Evolutionary conservation across 2,329 filamentous ascomycete species (phyloP).

Genomic region (Cryoendolithus antarcticus): DNA sequence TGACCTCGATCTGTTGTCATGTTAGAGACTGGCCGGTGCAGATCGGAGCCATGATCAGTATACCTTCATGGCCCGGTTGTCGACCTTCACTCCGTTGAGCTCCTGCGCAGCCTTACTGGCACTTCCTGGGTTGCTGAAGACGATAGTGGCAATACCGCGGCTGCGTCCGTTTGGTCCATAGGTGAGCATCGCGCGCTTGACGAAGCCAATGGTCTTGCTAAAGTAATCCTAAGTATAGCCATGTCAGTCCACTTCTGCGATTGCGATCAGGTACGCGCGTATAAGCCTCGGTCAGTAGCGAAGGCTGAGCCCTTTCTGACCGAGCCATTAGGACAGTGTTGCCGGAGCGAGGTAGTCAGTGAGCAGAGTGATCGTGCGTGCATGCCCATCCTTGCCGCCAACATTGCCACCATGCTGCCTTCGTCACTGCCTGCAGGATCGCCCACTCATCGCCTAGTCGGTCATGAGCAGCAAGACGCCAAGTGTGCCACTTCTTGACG

Average conservation of each 20-base stretch:
- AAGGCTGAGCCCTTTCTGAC: no score
- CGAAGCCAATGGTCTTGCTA: constrained; percentile 68
- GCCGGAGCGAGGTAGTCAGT: no score
- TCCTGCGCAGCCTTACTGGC: constrained; percentile 74
- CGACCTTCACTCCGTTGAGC: constrained; percentile 80
- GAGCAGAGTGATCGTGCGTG: no score
- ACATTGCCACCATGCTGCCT: no score
- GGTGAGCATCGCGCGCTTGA: constrained; percentile 82
- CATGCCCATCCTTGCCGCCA: no score
- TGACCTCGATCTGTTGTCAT: constrained; percentile 65
- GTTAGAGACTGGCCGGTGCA: constrained; percentile 5
- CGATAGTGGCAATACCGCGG: constrained; percentile 82
- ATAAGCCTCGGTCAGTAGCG: no score
- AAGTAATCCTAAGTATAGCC: constrained; percentile 77
- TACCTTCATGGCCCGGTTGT: constrained; percentile 84
- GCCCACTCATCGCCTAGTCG: no score
- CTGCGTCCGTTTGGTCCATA: constrained; percentile 89
- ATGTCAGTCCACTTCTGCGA: constrained; percentile 47
- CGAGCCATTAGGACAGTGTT: no score
- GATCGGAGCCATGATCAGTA: constrained; percentile 1
- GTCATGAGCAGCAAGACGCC: no score
- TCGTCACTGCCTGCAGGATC: no score
- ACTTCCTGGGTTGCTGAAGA: constrained; percentile 68
- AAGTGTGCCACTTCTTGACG: no score
- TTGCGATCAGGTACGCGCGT: no score